Evolutionary conservation across 495 filamentous ascomycete species (phyloP), one percentile per base, ranked within the genome.

Genomic region (Filosporella fistucella): DNA sequence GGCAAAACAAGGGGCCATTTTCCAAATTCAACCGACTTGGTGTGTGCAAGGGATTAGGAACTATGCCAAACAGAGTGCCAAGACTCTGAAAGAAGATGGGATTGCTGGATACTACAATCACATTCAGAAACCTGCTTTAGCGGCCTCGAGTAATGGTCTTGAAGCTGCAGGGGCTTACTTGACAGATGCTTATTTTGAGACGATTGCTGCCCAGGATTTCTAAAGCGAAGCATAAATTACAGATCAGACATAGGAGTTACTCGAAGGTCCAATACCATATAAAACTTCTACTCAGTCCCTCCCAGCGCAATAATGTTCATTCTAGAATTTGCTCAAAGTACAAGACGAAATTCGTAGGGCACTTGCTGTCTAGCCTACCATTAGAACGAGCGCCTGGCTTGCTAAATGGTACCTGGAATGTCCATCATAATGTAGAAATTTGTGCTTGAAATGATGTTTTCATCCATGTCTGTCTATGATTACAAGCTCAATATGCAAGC

Each of bases 401-500:
- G n/a, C n/a, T n/a, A n/a, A n/a, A n/a, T n/a, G n/a, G n/a, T n/a
- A n/a, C n/a, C n/a, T n/a, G n/a, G n/a, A n/a, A n/a, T n/a, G n/a
- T n/a, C n/a, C n/a, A n/a, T n/a, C n/a, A n/a, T n/a, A n/a, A n/a
- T n/a, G n/a, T n/a, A n/a, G n/a, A n/a, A n/a, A n/a, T n/a, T n/a
- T n/a, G n/a, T n/a, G n/a, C n/a, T n/a, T n/a, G n/a, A n/a, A n/a
- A n/a, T n/a, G n/a, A n/a, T n/a, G n/a, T n/a, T n/a, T n/a, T 34
- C 14, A n/a, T 39, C 28, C 23, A 43, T 43, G 23, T 24, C 41
- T 13, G 11, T 51, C 48, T 51, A 51, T 51, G 41, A 45, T 51
- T 51, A 51, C 48, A 51, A 45, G 40, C 41, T 33, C 16, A 35
- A 13, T 42, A 17, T 43, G 28, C 10, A 50, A 50, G 48, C 40